phyloP scores from a whole-genome alignment of 2,329 filamentous ascomycete genomes.

The Chrysoporthe deuterocubensis region DNA sequence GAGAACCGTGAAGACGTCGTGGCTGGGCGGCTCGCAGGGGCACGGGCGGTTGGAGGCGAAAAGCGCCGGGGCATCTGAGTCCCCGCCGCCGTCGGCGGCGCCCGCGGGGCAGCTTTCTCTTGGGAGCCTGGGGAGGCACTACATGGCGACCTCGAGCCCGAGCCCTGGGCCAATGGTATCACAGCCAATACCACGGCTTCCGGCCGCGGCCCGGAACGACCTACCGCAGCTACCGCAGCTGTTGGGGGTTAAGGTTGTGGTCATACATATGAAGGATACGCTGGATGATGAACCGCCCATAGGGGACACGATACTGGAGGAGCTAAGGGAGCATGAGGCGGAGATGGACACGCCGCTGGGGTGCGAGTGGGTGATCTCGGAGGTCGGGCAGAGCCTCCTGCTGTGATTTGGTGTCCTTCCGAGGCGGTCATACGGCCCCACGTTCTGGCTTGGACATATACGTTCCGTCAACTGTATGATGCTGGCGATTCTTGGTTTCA shows the following conservation, averaged over 20 bases:
- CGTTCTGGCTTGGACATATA: no score
- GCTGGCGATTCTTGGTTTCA: no score
- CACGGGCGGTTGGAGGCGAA: conserved; percentile 1
- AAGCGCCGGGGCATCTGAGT: background rate
- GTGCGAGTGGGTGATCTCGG: conserved; percentile 77
- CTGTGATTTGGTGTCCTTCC: conserved; percentile 41
- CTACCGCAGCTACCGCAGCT: conserved; percentile 59
- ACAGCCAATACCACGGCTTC: conserved; percentile 17
- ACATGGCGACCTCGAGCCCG: background rate
- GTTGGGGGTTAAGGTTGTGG: conserved; percentile 75
- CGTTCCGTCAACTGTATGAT: no score
- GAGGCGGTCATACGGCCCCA: no score
- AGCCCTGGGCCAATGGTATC: conserved; percentile 24
- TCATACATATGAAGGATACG: conserved; percentile 94
- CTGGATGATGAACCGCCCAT: conserved; percentile 71
- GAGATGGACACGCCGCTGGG: conserved; percentile 63
- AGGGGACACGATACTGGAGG: conserved; percentile 68
- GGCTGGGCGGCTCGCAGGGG: conserved; percentile 14
- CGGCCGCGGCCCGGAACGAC: conserved; percentile 24
- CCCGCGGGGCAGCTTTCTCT: background rate
- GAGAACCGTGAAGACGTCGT: conserved; percentile 45
- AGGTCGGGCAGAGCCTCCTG: conserved; percentile 63
- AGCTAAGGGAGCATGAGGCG: conserved; percentile 70
- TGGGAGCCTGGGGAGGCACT: conserved; percentile 1
- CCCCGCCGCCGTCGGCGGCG: conserved; percentile 2